Conservation (phyloP, 2,329 filamentous ascomycete species). For the Amauroascus verrucosus region DNA sequence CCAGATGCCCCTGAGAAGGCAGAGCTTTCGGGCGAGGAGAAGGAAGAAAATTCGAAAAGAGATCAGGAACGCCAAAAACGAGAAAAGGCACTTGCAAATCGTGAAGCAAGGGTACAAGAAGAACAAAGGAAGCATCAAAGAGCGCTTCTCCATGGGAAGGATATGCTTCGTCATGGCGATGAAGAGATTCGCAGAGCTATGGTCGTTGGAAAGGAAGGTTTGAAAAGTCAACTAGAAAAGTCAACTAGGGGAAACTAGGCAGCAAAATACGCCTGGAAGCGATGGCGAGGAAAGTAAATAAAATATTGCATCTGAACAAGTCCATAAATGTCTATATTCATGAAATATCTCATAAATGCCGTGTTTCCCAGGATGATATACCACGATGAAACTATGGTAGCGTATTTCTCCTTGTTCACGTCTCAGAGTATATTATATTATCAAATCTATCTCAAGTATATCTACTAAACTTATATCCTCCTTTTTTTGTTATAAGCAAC, state of each 20-base stretch:
- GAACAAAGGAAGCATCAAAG: slow-evolving; percentile 34
- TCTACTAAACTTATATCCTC: too few species aligned
- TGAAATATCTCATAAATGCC: not conserved
- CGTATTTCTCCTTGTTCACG: too few species aligned
- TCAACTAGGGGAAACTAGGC: slow-evolving; percentile 1
- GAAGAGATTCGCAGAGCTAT: slow-evolving; percentile 37
- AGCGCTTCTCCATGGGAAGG: slow-evolving; percentile 33
- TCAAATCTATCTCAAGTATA: too few species aligned
- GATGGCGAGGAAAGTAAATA: not conserved
- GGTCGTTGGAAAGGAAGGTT: slow-evolving; percentile 33
- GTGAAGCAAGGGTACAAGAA: slow-evolving; percentile 35
- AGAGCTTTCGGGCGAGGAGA: slow-evolving; percentile 30
- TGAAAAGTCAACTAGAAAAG: slow-evolving; percentile 23
- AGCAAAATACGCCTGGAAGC: not conserved
- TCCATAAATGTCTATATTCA: not conserved
- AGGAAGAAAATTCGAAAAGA: slow-evolving; percentile 30
- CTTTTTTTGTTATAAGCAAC: too few species aligned
- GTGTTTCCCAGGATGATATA: too few species aligned
- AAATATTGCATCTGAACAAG: not conserved
- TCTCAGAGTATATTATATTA: too few species aligned
- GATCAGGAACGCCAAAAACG: slow-evolving; percentile 34
- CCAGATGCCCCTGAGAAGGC: slow-evolving; percentile 29
- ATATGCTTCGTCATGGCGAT: slow-evolving; percentile 36
- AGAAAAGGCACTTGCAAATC: slow-evolving; percentile 36
- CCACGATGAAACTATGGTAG: too few species aligned